phyloP scores from a whole-genome alignment of 2,329 filamentous ascomycete species.

The Cytospora mali region DNA sequence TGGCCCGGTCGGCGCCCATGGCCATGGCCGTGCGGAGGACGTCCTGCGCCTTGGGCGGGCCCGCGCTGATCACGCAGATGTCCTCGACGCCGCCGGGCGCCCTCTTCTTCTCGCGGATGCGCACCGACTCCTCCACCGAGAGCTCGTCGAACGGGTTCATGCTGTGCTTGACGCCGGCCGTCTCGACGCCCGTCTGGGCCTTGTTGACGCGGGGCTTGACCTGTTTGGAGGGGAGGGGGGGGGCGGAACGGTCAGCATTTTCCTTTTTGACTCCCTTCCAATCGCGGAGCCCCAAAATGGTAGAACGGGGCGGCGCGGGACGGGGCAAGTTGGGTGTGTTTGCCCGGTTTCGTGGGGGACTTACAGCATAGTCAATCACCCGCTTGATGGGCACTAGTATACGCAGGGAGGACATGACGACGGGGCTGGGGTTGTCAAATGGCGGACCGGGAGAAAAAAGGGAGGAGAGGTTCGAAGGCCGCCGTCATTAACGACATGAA shows the following conservation, averaged over 20 bases:
- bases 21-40: slow-evolving; percentile 95
- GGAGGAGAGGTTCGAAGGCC: slow-evolving; percentile 21
- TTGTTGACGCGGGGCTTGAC: slow-evolving; percentile 73
- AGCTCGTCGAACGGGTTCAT: slow-evolving; percentile 99
- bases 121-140: slow-evolving; percentile 93
- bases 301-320: not conserved
- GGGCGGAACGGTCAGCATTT: slow-evolving; percentile 6
- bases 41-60: slow-evolving; percentile 84
- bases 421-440: slow-evolving; percentile 31
- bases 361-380: slow-evolving; percentile 85
- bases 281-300: not conserved
- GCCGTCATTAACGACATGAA: slow-evolving; percentile 14
- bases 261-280: not conserved
- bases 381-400: slow-evolving; percentile 82
- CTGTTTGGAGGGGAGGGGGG: slow-evolving; percentile 40
- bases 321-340: no score
- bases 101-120: slow-evolving; percentile 83
- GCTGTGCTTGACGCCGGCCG: slow-evolving; percentile 89
- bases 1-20: slow-evolving; percentile 91
- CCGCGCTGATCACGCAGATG: slow-evolving; percentile 87
- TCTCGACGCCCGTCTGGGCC: slow-evolving; percentile 84
- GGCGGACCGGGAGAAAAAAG: slow-evolving; percentile 23
- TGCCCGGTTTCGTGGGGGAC: slow-evolving; percentile 36
- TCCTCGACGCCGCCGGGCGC: slow-evolving; percentile 78
- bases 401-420: slow-evolving; percentile 64